Conservation (phyloP, 2,329 filamentous ascomycete genomes). For the Ambrosiella xylebori region DNA sequence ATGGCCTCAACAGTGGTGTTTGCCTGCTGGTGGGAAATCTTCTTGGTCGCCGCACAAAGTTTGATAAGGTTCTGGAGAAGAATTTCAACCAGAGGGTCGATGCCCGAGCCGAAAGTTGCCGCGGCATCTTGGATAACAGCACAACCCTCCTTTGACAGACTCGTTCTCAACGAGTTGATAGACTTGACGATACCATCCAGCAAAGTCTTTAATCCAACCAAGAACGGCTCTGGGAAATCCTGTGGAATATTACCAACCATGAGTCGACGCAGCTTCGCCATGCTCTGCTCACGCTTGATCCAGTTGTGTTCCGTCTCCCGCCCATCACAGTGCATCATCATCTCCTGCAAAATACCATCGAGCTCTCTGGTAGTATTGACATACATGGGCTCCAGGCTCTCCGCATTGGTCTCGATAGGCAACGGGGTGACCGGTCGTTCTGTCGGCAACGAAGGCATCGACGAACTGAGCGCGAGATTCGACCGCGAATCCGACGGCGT, state of each 20-base stretch:
- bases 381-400: slow-evolving; percentile 62
- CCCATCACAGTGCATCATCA: slow-evolving; percentile 69
- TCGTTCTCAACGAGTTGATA: slow-evolving; percentile 69
- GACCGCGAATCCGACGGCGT: slow-evolving; percentile 22
- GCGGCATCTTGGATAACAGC: slow-evolving; percentile 73
- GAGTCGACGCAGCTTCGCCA: slow-evolving; percentile 58
- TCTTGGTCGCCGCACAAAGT: slow-evolving; percentile 76
- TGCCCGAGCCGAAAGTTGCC: slow-evolving; percentile 52
- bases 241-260: slow-evolving; percentile 68
- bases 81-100: slow-evolving; percentile 81
- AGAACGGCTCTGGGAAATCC: slow-evolving; percentile 56
- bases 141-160: slow-evolving; percentile 74
- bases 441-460: slow-evolving; percentile 22
- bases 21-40: slow-evolving; percentile 73
- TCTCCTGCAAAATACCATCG: slow-evolving; percentile 72
- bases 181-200: slow-evolving; percentile 83
- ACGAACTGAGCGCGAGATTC: slow-evolving; percentile 26
- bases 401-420: slow-evolving; percentile 44
- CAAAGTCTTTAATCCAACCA: slow-evolving; percentile 52
- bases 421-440: slow-evolving; percentile 41
- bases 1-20: slow-evolving; percentile 68
- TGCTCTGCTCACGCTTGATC: slow-evolving; percentile 67
- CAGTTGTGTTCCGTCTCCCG: slow-evolving; percentile 85
- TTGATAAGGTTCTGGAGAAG: slow-evolving; percentile 81
- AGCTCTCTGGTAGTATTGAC: slow-evolving; percentile 72